Conservation (phyloP, 2,329 filamentous ascomycete species). For the Rhynchosporium graminicola region DNA sequence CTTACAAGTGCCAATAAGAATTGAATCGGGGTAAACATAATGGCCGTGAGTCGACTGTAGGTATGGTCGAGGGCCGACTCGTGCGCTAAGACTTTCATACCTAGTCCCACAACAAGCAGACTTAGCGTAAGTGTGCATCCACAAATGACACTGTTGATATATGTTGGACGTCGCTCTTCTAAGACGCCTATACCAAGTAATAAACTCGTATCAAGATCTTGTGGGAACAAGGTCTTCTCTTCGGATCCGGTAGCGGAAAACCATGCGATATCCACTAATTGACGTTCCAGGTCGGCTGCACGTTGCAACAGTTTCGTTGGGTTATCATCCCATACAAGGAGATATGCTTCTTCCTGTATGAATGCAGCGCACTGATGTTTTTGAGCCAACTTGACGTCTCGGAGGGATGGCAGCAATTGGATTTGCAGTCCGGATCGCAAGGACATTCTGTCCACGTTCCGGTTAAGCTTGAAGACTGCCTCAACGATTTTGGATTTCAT, state of each 20-base stretch:
- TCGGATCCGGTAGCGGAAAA: too few relatives aligned
- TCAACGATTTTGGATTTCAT: slow-evolving; percentile 79
- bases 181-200: too few relatives aligned
- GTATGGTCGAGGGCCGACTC: too few relatives aligned
- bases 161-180: too few relatives aligned
- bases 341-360: slow-evolving; percentile 66
- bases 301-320: slow-evolving; percentile 68
- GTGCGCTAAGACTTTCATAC: too few relatives aligned
- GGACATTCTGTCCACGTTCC: slow-evolving; percentile 73
- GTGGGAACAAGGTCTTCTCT: too few relatives aligned
- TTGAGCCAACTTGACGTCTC: slow-evolving; percentile 68
- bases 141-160: too few relatives aligned
- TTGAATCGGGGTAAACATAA: slow-evolving; percentile 60
- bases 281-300: slow-evolving; percentile 60
- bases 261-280: too few relatives aligned
- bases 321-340: slow-evolving; percentile 84
- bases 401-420: slow-evolving; percentile 71
- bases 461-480: slow-evolving; percentile 70
- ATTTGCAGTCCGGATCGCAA: slow-evolving; percentile 75
- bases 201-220: too few relatives aligned
- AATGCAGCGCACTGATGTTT: slow-evolving; percentile 84
- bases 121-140: too few relatives aligned
- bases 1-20: slow-evolving; percentile 70
- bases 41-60: too few relatives aligned
- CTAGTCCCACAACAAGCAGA: too few relatives aligned